phyloP scores from a whole-genome alignment of 257 asterid species.

The Gentiana straminea region DNA sequence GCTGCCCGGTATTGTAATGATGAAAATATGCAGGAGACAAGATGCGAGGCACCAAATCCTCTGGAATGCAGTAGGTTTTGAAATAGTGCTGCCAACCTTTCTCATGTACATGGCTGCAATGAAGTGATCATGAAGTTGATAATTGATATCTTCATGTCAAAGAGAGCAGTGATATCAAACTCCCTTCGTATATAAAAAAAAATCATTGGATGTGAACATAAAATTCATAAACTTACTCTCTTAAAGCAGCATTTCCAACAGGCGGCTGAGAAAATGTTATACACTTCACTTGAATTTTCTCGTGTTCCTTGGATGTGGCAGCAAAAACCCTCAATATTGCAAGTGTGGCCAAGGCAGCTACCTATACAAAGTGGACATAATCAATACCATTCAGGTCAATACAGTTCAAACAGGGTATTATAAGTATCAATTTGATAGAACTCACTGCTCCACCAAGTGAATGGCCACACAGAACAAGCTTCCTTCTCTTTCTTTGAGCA shows the following conservation, averaged over 20 bases:
- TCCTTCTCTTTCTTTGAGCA: conserved; percentile 83
- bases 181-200: too few relatives aligned
- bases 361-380: conserved; percentile 39
- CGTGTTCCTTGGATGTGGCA: conserved; percentile 70
- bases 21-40: conserved; percentile 99
- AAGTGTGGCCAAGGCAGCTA: conserved; percentile 92
- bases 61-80: conserved; percentile 95
- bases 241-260: conserved; percentile 94
- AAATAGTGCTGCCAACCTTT: conserved; percentile 89
- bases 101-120: conserved; percentile 74
- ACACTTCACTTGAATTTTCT: conserved; percentile 85
- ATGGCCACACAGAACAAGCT: conserved; percentile 88
- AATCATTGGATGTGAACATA: conserved; percentile 3
- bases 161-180: too few relatives aligned
- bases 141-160: neutral
- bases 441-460: conserved; percentile 98
- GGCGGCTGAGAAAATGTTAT: conserved; percentile 99
- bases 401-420: neutral
- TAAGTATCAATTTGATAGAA: conserved; percentile 11
- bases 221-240: conserved; percentile 53
- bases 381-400: conserved; percentile 6
- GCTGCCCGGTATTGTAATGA: conserved; percentile 65
- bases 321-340: conserved; percentile 88
- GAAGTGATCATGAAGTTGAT: conserved; percentile 10
- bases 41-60: conserved; percentile 97